Evolutionary conservation across 2,329 filamentous ascomycete species (phyloP), one percentile per base, ranked within the genome.

Genomic region (Fusarium agapanthi): DNA sequence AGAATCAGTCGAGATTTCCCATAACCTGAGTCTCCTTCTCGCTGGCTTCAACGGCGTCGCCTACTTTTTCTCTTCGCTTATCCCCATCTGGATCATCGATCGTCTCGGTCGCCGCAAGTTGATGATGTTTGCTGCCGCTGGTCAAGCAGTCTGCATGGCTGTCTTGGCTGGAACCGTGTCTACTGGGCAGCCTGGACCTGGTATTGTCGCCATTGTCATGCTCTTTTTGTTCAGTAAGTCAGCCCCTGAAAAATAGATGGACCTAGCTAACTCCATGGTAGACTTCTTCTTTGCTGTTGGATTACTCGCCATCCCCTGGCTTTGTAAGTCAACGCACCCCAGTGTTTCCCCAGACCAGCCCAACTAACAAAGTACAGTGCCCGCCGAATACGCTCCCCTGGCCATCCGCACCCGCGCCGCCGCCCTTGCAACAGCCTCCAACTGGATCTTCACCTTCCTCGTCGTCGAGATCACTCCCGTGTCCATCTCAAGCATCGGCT

Each of bases 51-150:
- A 86, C 60, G 84, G 84, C 16, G 69, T 82, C n/a, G 78, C 78
- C 3, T 81, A 81, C 67, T 80, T 81, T 45, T 53, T 81, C 26
- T n/a, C 69, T 76, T 8, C 64, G 1, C 30, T 67, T 24, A 75
- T 81, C 6, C 79, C 79, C 0, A 80, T 81, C 38, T 82, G 79
- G 78, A 61, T 80, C 30, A 80, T 82, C 34, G 80, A 82, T 40
- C 77, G 78, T 5, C 85, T 86, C 70, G 89, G 88, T 24, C 84
- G 88, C 10, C 82, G 89, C 14, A 89, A 88, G 75, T 82, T 90
- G 78, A 88, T 91, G 85, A 84, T 90, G 77, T 89, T 83, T 28
- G 80, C 80, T 3, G 79, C 76, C 18, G 75, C 68, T 4, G 81
- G 81, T 3, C 81, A 83, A 45, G 77, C 79, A 62, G 74, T 66